Conservation (phyloP, 257 asterid genomes). For the Nicotiana tabacum region DNA sequence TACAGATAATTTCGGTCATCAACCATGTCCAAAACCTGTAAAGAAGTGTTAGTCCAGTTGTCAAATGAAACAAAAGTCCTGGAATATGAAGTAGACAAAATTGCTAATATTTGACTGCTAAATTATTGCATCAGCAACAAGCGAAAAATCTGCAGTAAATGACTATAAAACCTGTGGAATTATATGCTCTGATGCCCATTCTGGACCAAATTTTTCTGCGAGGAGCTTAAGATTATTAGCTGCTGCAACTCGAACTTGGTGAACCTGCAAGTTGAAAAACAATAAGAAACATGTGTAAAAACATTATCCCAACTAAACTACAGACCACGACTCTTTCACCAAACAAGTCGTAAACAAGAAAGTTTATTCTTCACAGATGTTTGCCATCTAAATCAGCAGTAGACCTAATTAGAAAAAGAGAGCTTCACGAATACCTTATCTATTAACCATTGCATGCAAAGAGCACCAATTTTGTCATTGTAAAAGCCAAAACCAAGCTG, state of each 20-base stretch:
- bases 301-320: background rate
- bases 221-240: slow-evolving; percentile 61
- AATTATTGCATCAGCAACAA: background rate
- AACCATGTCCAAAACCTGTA: slow-evolving; percentile 41
- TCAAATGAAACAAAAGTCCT: background rate
- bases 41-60: background rate
- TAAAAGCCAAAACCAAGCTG: slow-evolving; percentile 60
- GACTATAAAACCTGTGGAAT: slow-evolving; percentile 58
- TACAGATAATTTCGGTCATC: slow-evolving; percentile 42
- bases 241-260: slow-evolving; percentile 70
- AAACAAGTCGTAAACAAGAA: background rate
- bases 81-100: background rate
- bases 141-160: background rate
- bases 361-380: background rate
- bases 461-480: slow-evolving; percentile 62
- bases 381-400: background rate
- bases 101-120: background rate
- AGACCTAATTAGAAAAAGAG: background rate
- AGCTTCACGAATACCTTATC: slow-evolving; percentile 42
- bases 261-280: slow-evolving; percentile 36
- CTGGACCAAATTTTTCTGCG: slow-evolving; percentile 81
- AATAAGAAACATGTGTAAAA: background rate
- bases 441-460: slow-evolving; percentile 68
- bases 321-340: no score
- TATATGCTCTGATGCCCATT: slow-evolving; percentile 86